phyloP scores from a whole-genome alignment of 495 filamentous ascomycete species.

The Xylaria cubensis region DNA sequence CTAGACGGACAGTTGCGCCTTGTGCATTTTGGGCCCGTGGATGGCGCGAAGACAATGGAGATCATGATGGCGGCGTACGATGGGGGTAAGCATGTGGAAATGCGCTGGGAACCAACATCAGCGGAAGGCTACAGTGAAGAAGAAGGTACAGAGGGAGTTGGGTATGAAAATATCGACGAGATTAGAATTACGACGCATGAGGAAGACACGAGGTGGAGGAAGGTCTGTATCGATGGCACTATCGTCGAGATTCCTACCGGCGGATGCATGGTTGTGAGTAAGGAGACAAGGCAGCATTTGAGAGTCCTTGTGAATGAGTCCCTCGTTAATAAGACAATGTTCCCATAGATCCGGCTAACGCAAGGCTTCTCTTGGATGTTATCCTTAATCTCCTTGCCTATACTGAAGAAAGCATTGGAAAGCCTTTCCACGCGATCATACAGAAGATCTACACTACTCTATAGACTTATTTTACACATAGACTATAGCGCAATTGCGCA shows the following conservation, averaged over 20 bases:
- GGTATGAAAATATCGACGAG: constrained; percentile 69
- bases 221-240: constrained; percentile 87
- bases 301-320: constrained; percentile 46
- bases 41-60: constrained; percentile 69
- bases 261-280: constrained; percentile 72
- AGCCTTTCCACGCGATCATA: neutral
- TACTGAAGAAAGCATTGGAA: neutral
- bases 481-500: neutral
- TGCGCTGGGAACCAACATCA: constrained; percentile 42
- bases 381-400: neutral
- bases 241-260: constrained; percentile 73
- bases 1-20: constrained; percentile 71
- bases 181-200: constrained; percentile 71
- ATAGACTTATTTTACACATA: neutral
- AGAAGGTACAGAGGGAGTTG: constrained; percentile 50
- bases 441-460: neutral
- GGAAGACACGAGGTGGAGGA: constrained; percentile 71
- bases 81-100: constrained; percentile 69
- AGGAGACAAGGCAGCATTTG: constrained; percentile 38
- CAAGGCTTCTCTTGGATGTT: neutral
- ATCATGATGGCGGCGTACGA: constrained; percentile 80
- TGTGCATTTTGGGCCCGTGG: constrained; percentile 73
- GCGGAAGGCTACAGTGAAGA: constrained; percentile 38
- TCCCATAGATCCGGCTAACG: neutral
- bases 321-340: neutral